Base-by-base conservation (phyloP, 2,329 filamentous ascomycete genomes). In the Exophiala xenobiotica region DNA sequence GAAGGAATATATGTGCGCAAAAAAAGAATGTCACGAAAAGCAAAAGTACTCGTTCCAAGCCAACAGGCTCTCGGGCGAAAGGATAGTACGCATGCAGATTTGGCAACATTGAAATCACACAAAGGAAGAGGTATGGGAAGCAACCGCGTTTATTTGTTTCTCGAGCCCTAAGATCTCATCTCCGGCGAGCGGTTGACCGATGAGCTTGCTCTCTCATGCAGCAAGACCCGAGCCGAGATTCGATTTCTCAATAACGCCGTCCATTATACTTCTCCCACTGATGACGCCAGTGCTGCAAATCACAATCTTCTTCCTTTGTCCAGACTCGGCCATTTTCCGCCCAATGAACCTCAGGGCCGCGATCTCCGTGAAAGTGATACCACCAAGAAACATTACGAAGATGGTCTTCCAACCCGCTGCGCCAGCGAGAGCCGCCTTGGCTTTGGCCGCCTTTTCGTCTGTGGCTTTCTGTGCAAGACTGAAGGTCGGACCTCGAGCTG, bases 301-400 rank as follows among this genome's bases (percentile, higher is more conserved):
- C 42, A 99, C 78, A 61, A 99, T 86, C 65, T 88, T 88, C 67
- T 88, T 84, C 61, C 86, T 53, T 47, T 62, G 60, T 3, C 60
- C 60, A n/a, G 57, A 85, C 44, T 79, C 85, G 76, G 88, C 81
- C 82, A 93, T 85, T 69, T 92, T 85, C 66, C 84, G 84, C 7
- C 88, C 89, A 61, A 99, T 86, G 67, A 96, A 97, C 48, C 95
- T 80, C 66, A 99, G 68, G 16, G 95, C 93, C 33, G 95, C 90
- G 67, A 99, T 92, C 71, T 99, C 93, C 0, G 93, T 92, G 66
- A 95, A 96, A 0, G 90, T 96, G 49, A 99, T 88, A 1, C 93
- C 95, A n/a, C 93, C 93, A 14, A 99, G 75, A 70, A 97, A 97
- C 61, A 97, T 95, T n/a, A 99, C 85, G 65, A 96, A 88, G 0